These are phyloP conservation scores for Colletotrichum sp. DNA, from an alignment of 2,329 filamentous ascomycete species.

Conservation along the genomic window DNA sequence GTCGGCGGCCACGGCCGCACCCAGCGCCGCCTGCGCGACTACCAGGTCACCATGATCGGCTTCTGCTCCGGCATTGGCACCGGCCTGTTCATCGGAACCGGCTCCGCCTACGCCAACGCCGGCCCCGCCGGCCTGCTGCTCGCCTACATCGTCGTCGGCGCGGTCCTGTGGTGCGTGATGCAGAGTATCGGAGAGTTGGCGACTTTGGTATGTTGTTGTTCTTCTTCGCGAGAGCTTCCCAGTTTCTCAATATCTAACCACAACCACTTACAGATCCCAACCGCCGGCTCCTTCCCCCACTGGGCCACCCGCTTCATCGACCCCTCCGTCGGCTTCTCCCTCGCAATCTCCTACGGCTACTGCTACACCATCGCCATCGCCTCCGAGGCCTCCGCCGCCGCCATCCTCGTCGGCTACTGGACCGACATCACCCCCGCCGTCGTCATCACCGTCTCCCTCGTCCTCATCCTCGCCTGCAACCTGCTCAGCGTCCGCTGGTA, in stretches of 20 bases:
- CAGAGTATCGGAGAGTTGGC: conserved; percentile 53
- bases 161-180: conserved; percentile 49
- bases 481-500: conserved; percentile 47
- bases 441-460: conserved; percentile 47
- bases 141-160: conserved; percentile 47
- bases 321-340: conserved; percentile 44
- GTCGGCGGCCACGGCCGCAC: conserved; percentile 21
- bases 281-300: conserved; percentile 26
- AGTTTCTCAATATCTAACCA: not conserved
- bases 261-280: conserved; percentile 9
- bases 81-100: conserved; percentile 51
- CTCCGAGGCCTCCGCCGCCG: conserved; percentile 44
- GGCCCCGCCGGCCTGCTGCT: conserved; percentile 50
- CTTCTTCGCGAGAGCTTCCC: not conserved
- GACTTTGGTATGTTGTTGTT: conserved; percentile 1
- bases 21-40: conserved; percentile 21
- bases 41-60: conserved; percentile 60
- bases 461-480: conserved; percentile 42
- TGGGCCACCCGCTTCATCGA: conserved; percentile 41
- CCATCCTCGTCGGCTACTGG: conserved; percentile 49
- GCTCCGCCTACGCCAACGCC: conserved; percentile 41
- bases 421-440: conserved; percentile 44
- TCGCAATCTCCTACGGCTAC: conserved; percentile 54
- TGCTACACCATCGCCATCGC: conserved; percentile 48
- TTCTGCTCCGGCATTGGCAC: conserved; percentile 49